These are phyloP conservation scores for Eragrostis nindensis DNA, from an alignment of 176 grass and related monocot genomes.

Conservation along the genomic window DNA sequence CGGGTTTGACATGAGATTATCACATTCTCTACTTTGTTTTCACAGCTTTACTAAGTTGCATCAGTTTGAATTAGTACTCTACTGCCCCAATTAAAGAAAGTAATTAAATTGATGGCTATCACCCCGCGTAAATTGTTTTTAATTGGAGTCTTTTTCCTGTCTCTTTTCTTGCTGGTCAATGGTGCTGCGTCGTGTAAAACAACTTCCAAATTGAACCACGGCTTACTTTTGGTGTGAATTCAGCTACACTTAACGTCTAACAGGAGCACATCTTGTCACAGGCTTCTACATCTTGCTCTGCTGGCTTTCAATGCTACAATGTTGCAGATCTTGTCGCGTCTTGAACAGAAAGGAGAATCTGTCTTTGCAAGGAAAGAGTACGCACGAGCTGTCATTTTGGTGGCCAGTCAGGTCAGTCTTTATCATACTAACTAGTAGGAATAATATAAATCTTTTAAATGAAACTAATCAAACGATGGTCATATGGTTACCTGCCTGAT, in stretches of 20 bases:
- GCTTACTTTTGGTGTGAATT: neutral
- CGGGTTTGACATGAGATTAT: conserved; percentile 12
- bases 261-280: conserved; percentile 47
- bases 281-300: conserved; percentile 71
- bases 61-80: conserved; percentile 7
- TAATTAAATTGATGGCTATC: neutral
- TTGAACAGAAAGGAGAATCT: conserved; percentile 47
- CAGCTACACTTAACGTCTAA: conserved; percentile 34
- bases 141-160: conserved; percentile 3
- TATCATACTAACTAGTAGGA: conserved; percentile 8
- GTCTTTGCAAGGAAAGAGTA: conserved; percentile 88
- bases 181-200: neutral
- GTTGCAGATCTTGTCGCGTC: conserved; percentile 56
- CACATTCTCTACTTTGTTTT: conserved; percentile 1
- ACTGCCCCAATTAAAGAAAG: neutral
- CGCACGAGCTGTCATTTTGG: conserved; percentile 76
- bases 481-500: conserved; percentile 5
- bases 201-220: neutral
- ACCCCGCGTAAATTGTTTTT: neutral
- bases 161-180: neutral
- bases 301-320: conserved; percentile 59
- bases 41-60: conserved; percentile 17
- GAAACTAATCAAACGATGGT: conserved; percentile 5
- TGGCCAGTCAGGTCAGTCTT: conserved; percentile 84
- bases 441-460: conserved; percentile 16